These are phyloP conservation scores for Trifolium subterraneum DNA, from an alignment of 306 rosid species.

Conservation along the genomic window DNA sequence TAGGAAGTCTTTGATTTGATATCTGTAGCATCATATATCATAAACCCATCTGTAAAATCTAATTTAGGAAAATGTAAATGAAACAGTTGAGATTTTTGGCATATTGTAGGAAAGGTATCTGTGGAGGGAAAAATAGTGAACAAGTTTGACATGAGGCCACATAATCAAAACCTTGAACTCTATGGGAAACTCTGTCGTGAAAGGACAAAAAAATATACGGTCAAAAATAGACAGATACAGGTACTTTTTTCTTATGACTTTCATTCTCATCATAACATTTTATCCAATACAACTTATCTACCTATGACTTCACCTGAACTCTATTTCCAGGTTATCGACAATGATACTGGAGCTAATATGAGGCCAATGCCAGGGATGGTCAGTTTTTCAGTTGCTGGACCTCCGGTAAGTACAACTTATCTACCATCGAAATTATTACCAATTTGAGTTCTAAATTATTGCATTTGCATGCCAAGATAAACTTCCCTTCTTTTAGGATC, in stretches of 20 bases:
- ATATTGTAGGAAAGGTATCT: conserved; percentile 62
- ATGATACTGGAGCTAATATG: conserved; percentile 75
- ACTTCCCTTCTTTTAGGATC: background rate
- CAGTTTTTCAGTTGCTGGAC: conserved; percentile 54
- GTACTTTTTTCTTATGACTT: conserved; percentile 51
- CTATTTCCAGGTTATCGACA: conserved; percentile 69
- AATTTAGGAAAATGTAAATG: conserved; percentile 35
- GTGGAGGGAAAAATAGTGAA: conserved; percentile 77
- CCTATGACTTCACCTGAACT: conserved; percentile 41
- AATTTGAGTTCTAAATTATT: background rate
- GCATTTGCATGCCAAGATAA: background rate
- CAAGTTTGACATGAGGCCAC: conserved; percentile 90
- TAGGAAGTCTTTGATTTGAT: background rate
- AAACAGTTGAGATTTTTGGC: conserved; percentile 34
- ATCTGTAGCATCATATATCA: too few relatives aligned
- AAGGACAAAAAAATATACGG: conserved; percentile 72
- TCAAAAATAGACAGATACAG: conserved; percentile 86
- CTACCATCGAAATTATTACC: too few relatives aligned
- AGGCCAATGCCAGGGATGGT: conserved; percentile 86
- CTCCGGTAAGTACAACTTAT: conserved; percentile 62
- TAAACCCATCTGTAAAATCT: background rate
- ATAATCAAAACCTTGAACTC: conserved; percentile 68
- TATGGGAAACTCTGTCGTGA: conserved; percentile 90
- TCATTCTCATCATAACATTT: background rate
- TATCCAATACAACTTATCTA: conserved; percentile 2